These are phyloP conservation scores for Luvunga scandens DNA, from an alignment of 345 rosid species.

Conservation along the genomic window DNA sequence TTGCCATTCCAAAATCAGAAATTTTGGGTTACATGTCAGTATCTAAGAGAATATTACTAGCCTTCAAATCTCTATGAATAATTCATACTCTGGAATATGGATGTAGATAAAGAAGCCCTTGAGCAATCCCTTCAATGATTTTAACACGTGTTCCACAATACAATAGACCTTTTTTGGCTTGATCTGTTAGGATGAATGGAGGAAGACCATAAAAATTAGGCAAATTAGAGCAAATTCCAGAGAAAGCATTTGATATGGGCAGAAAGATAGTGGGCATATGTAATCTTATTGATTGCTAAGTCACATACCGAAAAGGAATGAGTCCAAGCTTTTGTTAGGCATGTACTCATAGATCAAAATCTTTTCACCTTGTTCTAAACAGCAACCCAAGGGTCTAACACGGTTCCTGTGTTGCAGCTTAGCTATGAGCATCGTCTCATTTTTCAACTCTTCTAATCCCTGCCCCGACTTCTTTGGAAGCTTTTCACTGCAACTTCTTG, in stretches of 20 bases:
- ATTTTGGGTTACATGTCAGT: conserved; percentile 48
- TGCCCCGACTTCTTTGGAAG: conserved; percentile 34
- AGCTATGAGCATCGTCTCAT: conserved; percentile 25
- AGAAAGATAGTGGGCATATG: neutral
- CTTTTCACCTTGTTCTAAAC: neutral
- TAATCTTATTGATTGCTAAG: neutral
- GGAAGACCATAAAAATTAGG: neutral
- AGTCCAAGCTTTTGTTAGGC: conserved; percentile 1
- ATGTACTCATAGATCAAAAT: neutral
- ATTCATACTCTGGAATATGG: conserved; percentile 24
- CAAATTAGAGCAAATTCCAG: neutral
- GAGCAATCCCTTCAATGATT: conserved; percentile 30
- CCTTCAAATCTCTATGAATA: conserved; percentile 31
- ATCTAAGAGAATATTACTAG: conserved; percentile 42
- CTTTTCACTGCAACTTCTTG: conserved; percentile 41
- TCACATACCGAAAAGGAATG: neutral
- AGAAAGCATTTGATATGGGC: neutral
- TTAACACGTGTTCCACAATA: conserved; percentile 20
- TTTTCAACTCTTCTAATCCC: conserved; percentile 34
- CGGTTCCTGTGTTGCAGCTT: conserved; percentile 2
- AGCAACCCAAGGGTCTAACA: conserved; percentile 2
- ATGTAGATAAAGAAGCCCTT: conserved; percentile 44
- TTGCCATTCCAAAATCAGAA: conserved; percentile 53
- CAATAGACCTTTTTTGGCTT: neutral
- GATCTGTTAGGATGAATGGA: conserved; percentile 7